phyloP scores from a whole-genome alignment of 2,329 filamentous ascomycete genomes.

The Chaetomium sp. region DNA sequence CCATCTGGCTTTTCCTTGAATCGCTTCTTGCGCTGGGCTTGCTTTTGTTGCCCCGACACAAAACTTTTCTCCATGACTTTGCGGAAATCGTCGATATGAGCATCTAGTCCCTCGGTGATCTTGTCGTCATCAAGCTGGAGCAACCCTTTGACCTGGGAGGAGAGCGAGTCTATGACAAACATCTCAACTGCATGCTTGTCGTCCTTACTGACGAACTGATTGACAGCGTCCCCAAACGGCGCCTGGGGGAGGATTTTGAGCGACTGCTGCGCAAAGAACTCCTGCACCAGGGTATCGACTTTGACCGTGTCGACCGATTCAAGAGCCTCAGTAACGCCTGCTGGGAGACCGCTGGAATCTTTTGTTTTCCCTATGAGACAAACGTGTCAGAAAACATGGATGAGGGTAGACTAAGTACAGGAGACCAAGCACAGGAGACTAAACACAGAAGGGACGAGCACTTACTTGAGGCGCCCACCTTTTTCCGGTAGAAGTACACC shows the following conservation, averaged over 20 bases:
- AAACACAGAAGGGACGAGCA: slow-evolving; percentile 5
- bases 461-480: slow-evolving; percentile 50
- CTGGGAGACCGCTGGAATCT: slow-evolving; percentile 53
- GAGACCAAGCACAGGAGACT: too few relatives aligned
- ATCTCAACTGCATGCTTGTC: slow-evolving; percentile 87
- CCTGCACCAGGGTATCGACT: slow-evolving; percentile 80
- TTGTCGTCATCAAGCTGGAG: slow-evolving; percentile 57
- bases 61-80: slow-evolving; percentile 66
- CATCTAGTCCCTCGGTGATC: slow-evolving; percentile 59
- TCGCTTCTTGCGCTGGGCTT: slow-evolving; percentile 38
- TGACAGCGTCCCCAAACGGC: slow-evolving; percentile 86
- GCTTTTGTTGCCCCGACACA: slow-evolving; percentile 54
- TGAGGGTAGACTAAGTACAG: background rate
- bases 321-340: slow-evolving; percentile 57
- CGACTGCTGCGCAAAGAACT: slow-evolving; percentile 80
- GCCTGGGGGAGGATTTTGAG: slow-evolving; percentile 90
- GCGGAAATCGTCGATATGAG: slow-evolving; percentile 67
- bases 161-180: slow-evolving; percentile 67
- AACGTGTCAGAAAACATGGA: slow-evolving; percentile 3
- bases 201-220: slow-evolving; percentile 89
- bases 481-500: slow-evolving; percentile 87
- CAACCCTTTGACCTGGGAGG: slow-evolving; percentile 64
- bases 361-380: slow-evolving; percentile 32
- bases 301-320: slow-evolving; percentile 67
- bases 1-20: slow-evolving; percentile 69